These are phyloP conservation scores for Wickerhamomyces rabaulensis DNA, from an alignment of 805 yeast genomes.

Conservation along the genomic window DNA sequence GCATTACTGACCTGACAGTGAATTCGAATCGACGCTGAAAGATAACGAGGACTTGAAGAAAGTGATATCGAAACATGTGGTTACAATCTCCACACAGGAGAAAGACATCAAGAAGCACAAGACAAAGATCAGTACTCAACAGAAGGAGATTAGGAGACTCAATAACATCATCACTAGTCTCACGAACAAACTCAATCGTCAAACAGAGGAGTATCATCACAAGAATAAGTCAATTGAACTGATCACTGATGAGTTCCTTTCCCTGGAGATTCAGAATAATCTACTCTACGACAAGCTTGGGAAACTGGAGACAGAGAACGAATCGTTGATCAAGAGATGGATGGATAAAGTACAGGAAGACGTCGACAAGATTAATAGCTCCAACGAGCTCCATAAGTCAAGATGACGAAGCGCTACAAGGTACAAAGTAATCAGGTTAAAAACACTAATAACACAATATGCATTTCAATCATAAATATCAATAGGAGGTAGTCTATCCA, in stretches of 20 bases:
- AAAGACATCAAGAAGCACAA: not conserved
- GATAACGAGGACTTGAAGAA: constrained; percentile 3
- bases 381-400: not conserved
- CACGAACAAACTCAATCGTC: constrained; percentile 23
- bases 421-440: too few species aligned
- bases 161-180: constrained; percentile 24
- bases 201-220: constrained; percentile 25
- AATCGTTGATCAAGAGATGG: constrained; percentile 52
- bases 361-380: constrained; percentile 49
- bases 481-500: constrained; percentile 91
- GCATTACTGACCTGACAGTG: constrained; percentile 6
- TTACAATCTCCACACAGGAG: not conserved
- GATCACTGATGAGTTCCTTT: constrained; percentile 63
- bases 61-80: constrained; percentile 3
- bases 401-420: not conserved
- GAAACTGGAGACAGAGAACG: constrained; percentile 42
- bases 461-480: constrained; percentile 71
- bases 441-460: not conserved
- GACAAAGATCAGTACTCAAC: constrained; percentile 17
- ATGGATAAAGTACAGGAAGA: constrained; percentile 50
- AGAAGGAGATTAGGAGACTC: constrained; percentile 22
- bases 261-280: constrained; percentile 51
- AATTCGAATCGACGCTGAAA: constrained; percentile 1
- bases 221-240: constrained; percentile 54
- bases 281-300: constrained; percentile 28